Evolutionary conservation across 192 early-diverging fungal genomes (phyloP), one percentile per base, ranked within the genome.

Genomic region (Coemansia sp.): DNA sequence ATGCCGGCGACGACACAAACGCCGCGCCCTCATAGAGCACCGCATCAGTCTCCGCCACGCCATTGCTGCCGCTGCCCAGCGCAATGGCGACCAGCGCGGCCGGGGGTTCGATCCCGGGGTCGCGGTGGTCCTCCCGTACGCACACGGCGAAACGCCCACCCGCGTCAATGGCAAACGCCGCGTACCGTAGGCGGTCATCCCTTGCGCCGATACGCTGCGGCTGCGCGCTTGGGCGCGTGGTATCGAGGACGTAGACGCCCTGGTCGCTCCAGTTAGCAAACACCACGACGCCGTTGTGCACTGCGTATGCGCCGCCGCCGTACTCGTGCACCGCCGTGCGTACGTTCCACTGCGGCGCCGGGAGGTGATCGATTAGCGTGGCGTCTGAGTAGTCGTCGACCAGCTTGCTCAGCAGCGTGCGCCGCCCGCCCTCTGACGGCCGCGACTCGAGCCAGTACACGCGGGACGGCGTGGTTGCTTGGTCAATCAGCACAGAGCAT

Each of bases 311-410:
- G 11, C 85, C 87, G 31, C 92, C 90, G 31, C 93, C 93, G 60
- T 92, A 94, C 71, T 93, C 93, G 60, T 94, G 91, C 6, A 92
- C 92, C 7, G 84, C 83, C 1, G 88, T 85, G 53, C 88, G 86
- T 12, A 90, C 86, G 49, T 86, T 86, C 80, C 87, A 90, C 9
- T 77, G 70, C 0, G 62, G 56, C 11, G 80, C 85, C 0, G 66
- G 24, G 8, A 74, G 68, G 2, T 77, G 62, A 59, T 78, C 72
- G 15, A 64, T 19, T 17, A 68, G 61, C 15, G 57, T 61, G 22
- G 36, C 46, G 27, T 76, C 74, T 12, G 69, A 57, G 56, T 58
- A 65, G 56, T 70, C 75, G 57, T 67, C 75, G 4, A 83, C 58
- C 4, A 62, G 25, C 56, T 71, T 67, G 58, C 70, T 66, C 12